Conservation (phyloP, 129 eudicot species). For the Lonicera japonica region DNA sequence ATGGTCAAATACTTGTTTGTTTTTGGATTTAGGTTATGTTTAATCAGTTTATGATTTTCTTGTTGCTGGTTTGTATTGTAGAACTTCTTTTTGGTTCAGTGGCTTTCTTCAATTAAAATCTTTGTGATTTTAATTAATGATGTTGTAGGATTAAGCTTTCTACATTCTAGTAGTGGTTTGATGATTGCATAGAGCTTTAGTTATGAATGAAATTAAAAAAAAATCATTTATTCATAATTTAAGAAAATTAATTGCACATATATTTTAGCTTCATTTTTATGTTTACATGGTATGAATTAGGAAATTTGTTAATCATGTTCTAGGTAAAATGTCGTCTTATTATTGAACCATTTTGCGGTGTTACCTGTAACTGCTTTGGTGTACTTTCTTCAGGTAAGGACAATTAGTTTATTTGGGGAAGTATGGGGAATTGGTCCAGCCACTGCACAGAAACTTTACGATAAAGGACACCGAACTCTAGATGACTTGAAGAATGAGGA, state of each 20-base stretch:
- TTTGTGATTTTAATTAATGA: background rate
- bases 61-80: too few species aligned
- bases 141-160: background rate
- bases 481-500: conserved; percentile 66
- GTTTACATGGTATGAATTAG: too few species aligned
- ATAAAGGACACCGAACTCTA: conserved; percentile 73
- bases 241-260: too few species aligned
- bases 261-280: too few species aligned
- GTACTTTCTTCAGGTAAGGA: conserved; percentile 43
- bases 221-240: too few species aligned
- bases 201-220: too few species aligned
- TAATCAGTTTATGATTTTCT: too few species aligned
- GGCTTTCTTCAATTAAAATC: background rate
- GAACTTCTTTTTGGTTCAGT: background rate
- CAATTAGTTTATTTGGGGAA: conserved; percentile 88
- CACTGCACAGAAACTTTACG: conserved; percentile 81
- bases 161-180: background rate
- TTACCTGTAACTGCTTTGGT: background rate
- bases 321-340: background rate
- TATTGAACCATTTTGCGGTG: background rate
- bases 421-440: conserved; percentile 99
- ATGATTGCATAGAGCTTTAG: too few species aligned
- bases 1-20: too few species aligned
- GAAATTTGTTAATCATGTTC: background rate
- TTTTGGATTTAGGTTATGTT: too few species aligned